A percentile compares a stretch with the other conserved stretches of the same genome.
These are phyloP conservation scores for Alternaria brassicae DNA, from an alignment of 2,329 filamentous ascomycete genomes.

Conservation along the genomic window DNA sequence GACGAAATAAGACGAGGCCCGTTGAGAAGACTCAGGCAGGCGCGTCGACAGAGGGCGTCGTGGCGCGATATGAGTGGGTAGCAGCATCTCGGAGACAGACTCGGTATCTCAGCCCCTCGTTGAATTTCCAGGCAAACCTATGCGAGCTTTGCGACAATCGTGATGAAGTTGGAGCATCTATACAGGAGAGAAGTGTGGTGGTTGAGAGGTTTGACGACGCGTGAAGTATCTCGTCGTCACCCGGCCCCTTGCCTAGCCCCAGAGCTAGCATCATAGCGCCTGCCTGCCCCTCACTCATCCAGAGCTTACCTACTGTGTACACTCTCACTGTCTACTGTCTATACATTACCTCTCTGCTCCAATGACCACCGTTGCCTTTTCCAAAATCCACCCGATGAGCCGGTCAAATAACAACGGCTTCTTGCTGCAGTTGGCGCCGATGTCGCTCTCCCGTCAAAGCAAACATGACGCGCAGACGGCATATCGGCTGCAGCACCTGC, in stretches of 20 bases:
- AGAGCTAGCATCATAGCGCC: background rate
- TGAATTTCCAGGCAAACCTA: background rate
- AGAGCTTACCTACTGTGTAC: too few species aligned
- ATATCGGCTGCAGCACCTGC: constrained; percentile 2
- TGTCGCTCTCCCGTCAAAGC: background rate
- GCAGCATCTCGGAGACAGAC: background rate
- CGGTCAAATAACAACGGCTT: background rate
- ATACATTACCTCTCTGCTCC: background rate
- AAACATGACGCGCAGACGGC: background rate
- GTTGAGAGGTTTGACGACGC: constrained; percentile 1
- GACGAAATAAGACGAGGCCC: background rate
- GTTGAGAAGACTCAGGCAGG: background rate
- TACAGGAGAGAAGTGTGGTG: background rate
- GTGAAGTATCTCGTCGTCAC: background rate
- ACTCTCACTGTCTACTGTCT: background rate
- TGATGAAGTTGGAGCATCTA: background rate
- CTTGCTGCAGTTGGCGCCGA: background rate
- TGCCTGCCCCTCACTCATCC: constrained; percentile 4
- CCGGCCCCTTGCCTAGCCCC: background rate
- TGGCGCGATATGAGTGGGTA: background rate
- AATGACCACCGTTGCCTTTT: background rate
- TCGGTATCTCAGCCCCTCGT: background rate
- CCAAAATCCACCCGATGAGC: background rate
- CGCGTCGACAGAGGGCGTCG: background rate
- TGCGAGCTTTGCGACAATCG: background rate